A percentile compares a stretch with the other conserved stretches of the same genome.
These are phyloP conservation scores for Peronosclerospora sorghi DNA, from an alignment of 352 stramenopile genomes.

Conservation along the genomic window DNA sequence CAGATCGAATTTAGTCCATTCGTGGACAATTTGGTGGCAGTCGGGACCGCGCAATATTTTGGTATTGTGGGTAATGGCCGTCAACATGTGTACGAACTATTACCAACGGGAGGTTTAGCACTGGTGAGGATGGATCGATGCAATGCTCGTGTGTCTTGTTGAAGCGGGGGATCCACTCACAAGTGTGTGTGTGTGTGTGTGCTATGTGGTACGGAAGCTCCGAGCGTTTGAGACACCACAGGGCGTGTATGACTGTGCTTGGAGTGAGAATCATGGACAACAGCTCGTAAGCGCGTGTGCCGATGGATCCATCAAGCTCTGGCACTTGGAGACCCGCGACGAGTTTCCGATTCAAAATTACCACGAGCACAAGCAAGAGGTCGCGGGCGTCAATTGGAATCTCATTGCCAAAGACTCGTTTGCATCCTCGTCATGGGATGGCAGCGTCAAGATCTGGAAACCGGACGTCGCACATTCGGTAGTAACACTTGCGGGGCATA, in stretches of 20 bases:
- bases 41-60: conserved; percentile 87
- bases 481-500: conserved; percentile 68
- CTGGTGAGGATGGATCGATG: conserved; percentile 27
- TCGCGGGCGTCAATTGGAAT: conserved; percentile 86
- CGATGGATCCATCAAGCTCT: conserved; percentile 84
- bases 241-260: conserved; percentile 85
- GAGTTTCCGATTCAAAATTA: conserved; percentile 83
- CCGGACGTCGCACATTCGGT: conserved; percentile 62
- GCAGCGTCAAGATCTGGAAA: conserved; percentile 81
- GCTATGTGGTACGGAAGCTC: conserved; percentile 42
- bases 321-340: conserved; percentile 81
- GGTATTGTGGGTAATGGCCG: conserved; percentile 87
- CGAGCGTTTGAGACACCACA: conserved; percentile 85
- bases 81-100: conserved; percentile 74
- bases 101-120: conserved; percentile 46
- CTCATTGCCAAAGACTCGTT: conserved; percentile 82
- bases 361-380: conserved; percentile 80
- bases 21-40: conserved; percentile 72
- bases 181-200: not conserved
- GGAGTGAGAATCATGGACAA: conserved; percentile 80
- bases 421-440: conserved; percentile 80
- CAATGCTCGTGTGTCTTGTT: too few relatives aligned
- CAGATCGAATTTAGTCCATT: conserved; percentile 90
- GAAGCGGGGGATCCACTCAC: not conserved
- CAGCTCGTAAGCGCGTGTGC: conserved; percentile 82